Evolutionary conservation across 2,329 filamentous ascomycete genomes (phyloP).

Genomic region (Rutstroemia sp.): DNA sequence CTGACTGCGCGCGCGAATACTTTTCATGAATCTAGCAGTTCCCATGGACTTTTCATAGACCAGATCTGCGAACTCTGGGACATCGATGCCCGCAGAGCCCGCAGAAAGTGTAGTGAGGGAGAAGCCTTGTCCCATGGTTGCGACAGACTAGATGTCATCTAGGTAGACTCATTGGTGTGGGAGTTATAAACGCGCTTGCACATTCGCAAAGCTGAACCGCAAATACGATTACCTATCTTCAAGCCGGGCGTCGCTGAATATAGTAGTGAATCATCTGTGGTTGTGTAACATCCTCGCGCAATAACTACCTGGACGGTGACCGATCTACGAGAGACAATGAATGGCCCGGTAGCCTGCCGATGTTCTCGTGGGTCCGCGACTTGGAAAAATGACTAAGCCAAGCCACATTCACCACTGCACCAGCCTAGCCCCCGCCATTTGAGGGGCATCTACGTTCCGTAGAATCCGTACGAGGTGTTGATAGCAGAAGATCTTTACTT

Average conservation of each 20-base stretch:
- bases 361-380: too few relatives aligned
- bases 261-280: too few relatives aligned
- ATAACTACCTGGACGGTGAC: too few relatives aligned
- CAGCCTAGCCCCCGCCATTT: too few relatives aligned
- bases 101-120: slow-evolving; percentile 87
- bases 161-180: slow-evolving; percentile 21
- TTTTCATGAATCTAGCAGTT: slow-evolving; percentile 92
- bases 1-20: slow-evolving; percentile 80
- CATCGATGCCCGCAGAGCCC: slow-evolving; percentile 87
- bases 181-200: background rate
- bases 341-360: too few relatives aligned
- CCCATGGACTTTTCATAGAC: slow-evolving; percentile 90
- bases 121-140: slow-evolving; percentile 88
- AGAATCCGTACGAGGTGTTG: too few relatives aligned
- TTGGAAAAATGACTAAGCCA: too few relatives aligned
- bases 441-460: too few relatives aligned
- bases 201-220: background rate
- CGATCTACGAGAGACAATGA: too few relatives aligned
- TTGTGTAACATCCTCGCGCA: too few relatives aligned
- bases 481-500: background rate
- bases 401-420: too few relatives aligned
- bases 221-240: background rate
- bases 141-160: slow-evolving; percentile 21
- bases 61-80: slow-evolving; percentile 83
- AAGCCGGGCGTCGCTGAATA: too few relatives aligned